Evolutionary conservation across 208 protist species (phyloP).

Genomic region (Crithidia bombi): DNA sequence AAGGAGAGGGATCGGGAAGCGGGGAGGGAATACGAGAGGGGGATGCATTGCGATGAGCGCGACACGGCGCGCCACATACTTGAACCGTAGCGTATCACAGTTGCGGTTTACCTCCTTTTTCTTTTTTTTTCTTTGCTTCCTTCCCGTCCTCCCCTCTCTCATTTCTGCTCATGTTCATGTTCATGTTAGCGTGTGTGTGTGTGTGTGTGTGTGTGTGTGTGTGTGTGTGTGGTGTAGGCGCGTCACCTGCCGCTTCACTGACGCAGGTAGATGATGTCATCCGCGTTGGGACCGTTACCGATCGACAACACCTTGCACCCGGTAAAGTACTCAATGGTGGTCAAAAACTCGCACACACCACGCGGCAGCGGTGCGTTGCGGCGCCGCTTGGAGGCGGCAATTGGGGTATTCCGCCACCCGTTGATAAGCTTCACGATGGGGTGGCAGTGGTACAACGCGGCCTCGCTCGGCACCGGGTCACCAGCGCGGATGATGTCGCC

Average conservation of each 20-base stretch:
- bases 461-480: constrained; percentile 86
- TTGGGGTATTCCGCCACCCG: constrained; percentile 84
- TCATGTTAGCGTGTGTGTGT: no score
- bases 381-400: constrained; percentile 64
- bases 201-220: no score
- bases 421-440: constrained; percentile 88
- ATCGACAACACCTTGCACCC: constrained; percentile 88
- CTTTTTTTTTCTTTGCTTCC: no score
- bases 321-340: constrained; percentile 88
- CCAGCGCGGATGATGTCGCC: constrained; percentile 90
- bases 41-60: no score
- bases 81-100: no score
- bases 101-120: no score
- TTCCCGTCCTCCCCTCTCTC: no score
- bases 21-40: no score
- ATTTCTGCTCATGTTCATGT: no score
- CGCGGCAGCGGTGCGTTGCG: constrained; percentile 69
- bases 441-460: constrained; percentile 80
- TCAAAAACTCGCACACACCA: constrained; percentile 77
- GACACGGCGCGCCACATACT: no score
- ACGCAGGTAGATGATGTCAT: constrained; percentile 90
- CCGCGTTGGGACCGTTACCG: constrained; percentile 87
- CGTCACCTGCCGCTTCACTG: constrained; percentile 37
- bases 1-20: no score
- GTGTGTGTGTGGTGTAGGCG: no score